A percentile compares a stretch with the other conserved stretches of the same genome.
Conservation (phyloP, 495 filamentous ascomycete species). For the Aspergillus mulundensis region DNA sequence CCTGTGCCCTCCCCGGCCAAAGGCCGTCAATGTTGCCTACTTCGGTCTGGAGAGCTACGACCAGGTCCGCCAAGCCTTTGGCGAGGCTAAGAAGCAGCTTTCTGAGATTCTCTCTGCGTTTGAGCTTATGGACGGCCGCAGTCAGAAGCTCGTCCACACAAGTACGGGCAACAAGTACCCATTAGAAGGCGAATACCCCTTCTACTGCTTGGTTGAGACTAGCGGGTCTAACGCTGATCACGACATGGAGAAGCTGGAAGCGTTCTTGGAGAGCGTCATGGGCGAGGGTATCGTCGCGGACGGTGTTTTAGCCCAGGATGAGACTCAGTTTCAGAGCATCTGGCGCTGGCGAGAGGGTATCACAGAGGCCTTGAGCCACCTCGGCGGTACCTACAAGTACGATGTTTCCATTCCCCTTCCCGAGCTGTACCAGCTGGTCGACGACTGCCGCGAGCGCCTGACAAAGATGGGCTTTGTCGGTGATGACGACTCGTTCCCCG, state of each 20-base stretch:
- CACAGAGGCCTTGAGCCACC: constrained; percentile 80
- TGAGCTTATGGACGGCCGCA: constrained; percentile 88
- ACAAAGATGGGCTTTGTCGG: constrained; percentile 70
- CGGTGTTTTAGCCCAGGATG: constrained; percentile 85
- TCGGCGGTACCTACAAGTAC: constrained; percentile 97
- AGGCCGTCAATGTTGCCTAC: constrained; percentile 84
- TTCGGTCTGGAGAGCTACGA: constrained; percentile 85
- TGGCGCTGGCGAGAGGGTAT: constrained; percentile 96
- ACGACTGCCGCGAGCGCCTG: constrained; percentile 70
- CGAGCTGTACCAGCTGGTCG: constrained; percentile 85
- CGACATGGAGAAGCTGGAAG: constrained; percentile 78
- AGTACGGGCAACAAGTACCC: constrained; percentile 75
- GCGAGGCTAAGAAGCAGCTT: constrained; percentile 81
- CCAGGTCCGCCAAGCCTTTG: constrained; percentile 75
- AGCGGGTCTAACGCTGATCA: constrained; percentile 92
- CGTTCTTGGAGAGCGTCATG: constrained; percentile 89
- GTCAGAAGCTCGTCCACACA: constrained; percentile 67
- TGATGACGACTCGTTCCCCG: constrained; percentile 71
- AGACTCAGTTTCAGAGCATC: constrained; percentile 78
- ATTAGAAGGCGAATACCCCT: constrained; percentile 76
- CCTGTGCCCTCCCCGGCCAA: constrained; percentile 77
- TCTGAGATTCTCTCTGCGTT: constrained; percentile 96
- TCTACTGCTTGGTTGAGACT: constrained; percentile 96
- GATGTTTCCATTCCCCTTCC: constrained; percentile 88
- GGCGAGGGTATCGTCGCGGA: constrained; percentile 76